Evolutionary conservation across 2,329 filamentous ascomycete species (phyloP).

Genomic region (Cladosporium sp.): DNA sequence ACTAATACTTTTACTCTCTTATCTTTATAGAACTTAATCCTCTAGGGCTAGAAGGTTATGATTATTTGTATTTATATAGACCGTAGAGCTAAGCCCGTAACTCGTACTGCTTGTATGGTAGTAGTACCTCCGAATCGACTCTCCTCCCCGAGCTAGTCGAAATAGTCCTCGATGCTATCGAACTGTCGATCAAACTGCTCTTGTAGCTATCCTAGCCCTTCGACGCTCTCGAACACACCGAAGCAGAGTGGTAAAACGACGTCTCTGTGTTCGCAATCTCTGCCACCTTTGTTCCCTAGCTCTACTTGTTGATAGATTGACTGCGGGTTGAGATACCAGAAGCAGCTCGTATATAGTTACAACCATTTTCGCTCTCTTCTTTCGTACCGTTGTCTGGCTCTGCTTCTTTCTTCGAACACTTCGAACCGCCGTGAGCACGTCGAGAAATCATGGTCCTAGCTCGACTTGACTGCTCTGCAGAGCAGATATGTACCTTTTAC

Average conservation of each 20-base stretch:
- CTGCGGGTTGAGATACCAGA: conserved; percentile 1
- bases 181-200: background rate
- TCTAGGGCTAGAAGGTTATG: too few species aligned
- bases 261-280: background rate
- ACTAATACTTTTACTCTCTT: too few species aligned
- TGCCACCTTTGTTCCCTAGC: background rate
- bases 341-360: conserved; percentile 9
- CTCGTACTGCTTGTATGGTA: background rate
- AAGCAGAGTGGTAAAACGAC: background rate
- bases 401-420: background rate
- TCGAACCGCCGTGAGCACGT: background rate
- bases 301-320: background rate
- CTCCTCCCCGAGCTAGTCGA: background rate
- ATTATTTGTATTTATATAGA: background rate
- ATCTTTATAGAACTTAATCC: too few species aligned
- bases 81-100: background rate
- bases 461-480: background rate
- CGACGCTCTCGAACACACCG: background rate
- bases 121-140: background rate
- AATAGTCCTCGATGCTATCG: background rate
- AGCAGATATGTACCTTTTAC: background rate
- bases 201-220: background rate
- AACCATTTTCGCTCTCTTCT: conserved; percentile 6
- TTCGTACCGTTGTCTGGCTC: conserved; percentile 4
- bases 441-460: background rate